Base-by-base conservation (phyloP, 345 rosid species). In the Populus pruinosa region DNA sequence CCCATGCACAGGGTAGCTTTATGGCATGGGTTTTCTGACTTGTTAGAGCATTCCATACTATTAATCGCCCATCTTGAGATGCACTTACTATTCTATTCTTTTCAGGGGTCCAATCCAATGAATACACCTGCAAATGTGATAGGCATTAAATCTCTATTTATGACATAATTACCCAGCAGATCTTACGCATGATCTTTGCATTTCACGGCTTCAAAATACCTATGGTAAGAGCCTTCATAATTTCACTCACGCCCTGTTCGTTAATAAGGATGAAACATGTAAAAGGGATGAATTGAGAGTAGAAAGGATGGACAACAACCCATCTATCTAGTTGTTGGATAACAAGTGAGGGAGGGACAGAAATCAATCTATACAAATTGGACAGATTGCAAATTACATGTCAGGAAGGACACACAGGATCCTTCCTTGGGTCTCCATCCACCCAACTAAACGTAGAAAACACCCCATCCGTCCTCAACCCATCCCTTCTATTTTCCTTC, bases 21-120 rank as follows among this genome's bases (percentile, higher is more conserved):
- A 96, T 96, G 61, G 97, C 94, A 81, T 96, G 97, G 70, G 91
- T 92, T 87, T 96, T 96, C 89, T 94, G 99, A 83, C 99, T 96
- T 12, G 99, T 94, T 65, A 89, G 84, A 71, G 97, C 97, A 78
- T 96, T 96, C 99, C 99, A 94, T 75, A 96, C 97, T 7, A 96
- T 94, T 71, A 96, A 82, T 69, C 97, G 80, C 50, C 99, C 98
- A 74, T 94, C 99, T 83, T 94, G 97, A 21, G 99, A 94, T 53
- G 97, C 99, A 82, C 99, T 94, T 8, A 96, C 98, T 31, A 96
- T 89, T 38, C 97, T 82, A 80, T 96, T 94, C 86, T 82, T 88
- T 82, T 94, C 98, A 3, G 89, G 81, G 3, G 97, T 91, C 99
- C 99, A 96, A 77, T 92, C 97, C 80, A 94, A 79, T 6, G 98